phyloP scores from a whole-genome alignment of 208 protist species.

The Trypanosomatidae sp. region DNA sequence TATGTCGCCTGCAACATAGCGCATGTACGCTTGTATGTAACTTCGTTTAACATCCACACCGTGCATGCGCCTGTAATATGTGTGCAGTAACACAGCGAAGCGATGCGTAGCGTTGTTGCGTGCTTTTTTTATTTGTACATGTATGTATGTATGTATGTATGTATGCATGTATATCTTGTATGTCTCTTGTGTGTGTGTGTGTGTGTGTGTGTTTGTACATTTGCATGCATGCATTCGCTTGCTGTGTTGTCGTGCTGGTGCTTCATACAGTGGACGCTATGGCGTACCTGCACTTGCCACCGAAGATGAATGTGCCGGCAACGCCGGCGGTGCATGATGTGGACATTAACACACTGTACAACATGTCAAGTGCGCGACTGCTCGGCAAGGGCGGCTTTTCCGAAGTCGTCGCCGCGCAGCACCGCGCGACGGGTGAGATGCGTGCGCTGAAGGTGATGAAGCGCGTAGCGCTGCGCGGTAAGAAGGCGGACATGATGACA shows the following conservation, averaged over 20 bases:
- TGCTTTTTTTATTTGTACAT: too few species aligned
- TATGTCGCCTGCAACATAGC: too few species aligned
- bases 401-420: conserved; percentile 43
- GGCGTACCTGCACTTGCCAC: conserved; percentile 6
- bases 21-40: too few species aligned
- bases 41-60: too few species aligned
- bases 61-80: too few species aligned
- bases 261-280: neutral
- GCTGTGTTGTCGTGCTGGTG: neutral
- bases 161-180: neutral
- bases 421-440: conserved; percentile 38
- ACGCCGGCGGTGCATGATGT: conserved; percentile 53
- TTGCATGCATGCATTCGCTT: neutral
- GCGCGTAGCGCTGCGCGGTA: conserved; percentile 35
- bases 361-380: conserved; percentile 30
- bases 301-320: conserved; percentile 36
- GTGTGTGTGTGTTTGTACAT: conserved; percentile 1
- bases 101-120: too few species aligned
- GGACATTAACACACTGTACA: conserved; percentile 49
- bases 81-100: too few species aligned
- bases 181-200: neutral
- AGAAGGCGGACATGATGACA: conserved; percentile 69
- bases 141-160: too few species aligned
- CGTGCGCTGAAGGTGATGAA: conserved; percentile 75
- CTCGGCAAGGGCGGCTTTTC: conserved; percentile 78